These are phyloP conservation scores for Kernera saxatilis DNA, from an alignment of 345 rosid genomes.

Conservation along the genomic window DNA sequence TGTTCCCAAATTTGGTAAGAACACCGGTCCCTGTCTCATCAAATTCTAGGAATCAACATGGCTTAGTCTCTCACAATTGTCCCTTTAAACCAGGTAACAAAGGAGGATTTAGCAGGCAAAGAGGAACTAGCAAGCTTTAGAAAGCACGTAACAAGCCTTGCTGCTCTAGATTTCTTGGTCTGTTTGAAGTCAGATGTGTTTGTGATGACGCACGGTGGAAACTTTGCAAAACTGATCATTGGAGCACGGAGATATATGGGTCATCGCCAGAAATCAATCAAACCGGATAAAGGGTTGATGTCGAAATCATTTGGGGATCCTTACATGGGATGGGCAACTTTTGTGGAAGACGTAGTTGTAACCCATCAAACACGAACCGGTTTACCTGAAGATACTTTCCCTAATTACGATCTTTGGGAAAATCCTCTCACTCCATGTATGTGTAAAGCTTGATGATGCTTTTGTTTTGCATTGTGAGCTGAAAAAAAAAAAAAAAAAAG, in stretches of 20 bases:
- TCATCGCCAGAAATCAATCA: conserved; percentile 88
- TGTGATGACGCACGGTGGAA: conserved; percentile 99
- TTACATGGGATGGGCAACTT: conserved; percentile 97
- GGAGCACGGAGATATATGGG: conserved; percentile 98
- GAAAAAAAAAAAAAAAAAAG: not conserved
- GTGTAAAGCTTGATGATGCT: conserved; percentile 84
- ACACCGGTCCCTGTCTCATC: not conserved
- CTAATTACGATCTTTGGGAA: conserved; percentile 99
- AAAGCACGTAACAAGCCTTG: conserved; percentile 97
- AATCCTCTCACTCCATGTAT: conserved; percentile 98
- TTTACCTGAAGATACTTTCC: conserved; percentile 98
- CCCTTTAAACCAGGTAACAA: conserved; percentile 64
- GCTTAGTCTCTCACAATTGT: not conserved
- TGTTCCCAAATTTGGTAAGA: conserved; percentile 93
- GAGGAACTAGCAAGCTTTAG: conserved; percentile 76
- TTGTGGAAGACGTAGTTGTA: conserved; percentile 90
- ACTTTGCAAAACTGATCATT: conserved; percentile 94
- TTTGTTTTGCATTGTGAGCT: conserved; percentile 8
- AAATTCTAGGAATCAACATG: not conserved
- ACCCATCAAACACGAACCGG: conserved; percentile 98
- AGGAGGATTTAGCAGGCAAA: conserved; percentile 84
- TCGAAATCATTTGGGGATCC: conserved; percentile 99
- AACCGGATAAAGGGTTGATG: conserved; percentile 99
- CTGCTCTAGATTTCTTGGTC: conserved; percentile 95
- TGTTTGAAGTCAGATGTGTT: conserved; percentile 97